These are phyloP conservation scores for Colletotrichum plurivorum DNA, from an alignment of 2,329 filamentous ascomycete genomes.

Conservation along the genomic window DNA sequence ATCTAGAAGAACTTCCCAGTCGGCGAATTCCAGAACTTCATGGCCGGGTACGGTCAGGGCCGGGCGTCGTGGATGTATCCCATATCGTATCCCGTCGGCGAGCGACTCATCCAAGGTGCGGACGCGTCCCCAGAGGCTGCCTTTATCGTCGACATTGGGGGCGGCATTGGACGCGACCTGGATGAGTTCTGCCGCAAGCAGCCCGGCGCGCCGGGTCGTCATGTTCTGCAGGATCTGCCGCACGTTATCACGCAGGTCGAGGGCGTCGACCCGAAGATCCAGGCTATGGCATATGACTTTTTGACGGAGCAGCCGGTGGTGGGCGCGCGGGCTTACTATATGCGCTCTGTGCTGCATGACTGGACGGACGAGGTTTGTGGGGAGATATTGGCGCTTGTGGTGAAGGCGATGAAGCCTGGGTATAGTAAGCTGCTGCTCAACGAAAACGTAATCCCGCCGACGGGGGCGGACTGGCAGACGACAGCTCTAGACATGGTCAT, in stretches of 20 bases:
- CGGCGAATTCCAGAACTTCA: slow-evolving; percentile 26
- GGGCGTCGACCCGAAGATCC: slow-evolving; percentile 38
- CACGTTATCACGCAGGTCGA: slow-evolving; percentile 44
- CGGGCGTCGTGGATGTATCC: slow-evolving; percentile 35
- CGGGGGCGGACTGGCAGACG: slow-evolving; percentile 29
- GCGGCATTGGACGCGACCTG: slow-evolving; percentile 45
- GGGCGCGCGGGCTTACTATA: slow-evolving; percentile 38
- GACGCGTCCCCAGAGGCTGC: neutral
- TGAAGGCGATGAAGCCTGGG: slow-evolving; percentile 38
- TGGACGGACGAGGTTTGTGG: slow-evolving; percentile 40
- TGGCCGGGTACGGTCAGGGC: slow-evolving; percentile 27
- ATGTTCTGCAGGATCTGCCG: slow-evolving; percentile 46
- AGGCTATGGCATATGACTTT: slow-evolving; percentile 49
- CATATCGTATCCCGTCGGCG: slow-evolving; percentile 43
- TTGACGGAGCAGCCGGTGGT: slow-evolving; percentile 25
- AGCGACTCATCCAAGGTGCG: slow-evolving; percentile 45
- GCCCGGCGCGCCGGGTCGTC: slow-evolving; percentile 40
- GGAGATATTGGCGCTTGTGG: slow-evolving; percentile 37
- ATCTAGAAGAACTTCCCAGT: slow-evolving; percentile 20
- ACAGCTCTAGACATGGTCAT: slow-evolving; percentile 41
- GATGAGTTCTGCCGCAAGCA: slow-evolving; percentile 42
- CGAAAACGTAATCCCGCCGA: slow-evolving; percentile 39
- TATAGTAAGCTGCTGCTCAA: slow-evolving; percentile 41
- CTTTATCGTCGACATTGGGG: slow-evolving; percentile 45
- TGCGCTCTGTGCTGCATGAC: slow-evolving; percentile 41